phyloP scores from a whole-genome alignment of 2,329 filamentous ascomycete species.

The Aspergillus sergii region DNA sequence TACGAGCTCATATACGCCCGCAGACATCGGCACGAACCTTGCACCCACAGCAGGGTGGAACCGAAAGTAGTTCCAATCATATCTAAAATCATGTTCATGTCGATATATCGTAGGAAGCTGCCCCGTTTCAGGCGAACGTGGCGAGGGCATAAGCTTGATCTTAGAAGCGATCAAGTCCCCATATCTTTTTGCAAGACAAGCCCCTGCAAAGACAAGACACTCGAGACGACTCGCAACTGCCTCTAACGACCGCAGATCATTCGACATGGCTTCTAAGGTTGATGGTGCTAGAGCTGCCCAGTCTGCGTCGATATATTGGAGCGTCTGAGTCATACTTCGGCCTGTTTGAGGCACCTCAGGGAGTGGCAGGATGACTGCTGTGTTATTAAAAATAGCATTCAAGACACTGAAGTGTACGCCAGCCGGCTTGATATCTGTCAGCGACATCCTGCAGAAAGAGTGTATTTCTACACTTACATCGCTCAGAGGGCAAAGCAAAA shows the following conservation, averaged over 20 bases:
- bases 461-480: background rate
- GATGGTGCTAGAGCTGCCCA: conserved; percentile 10
- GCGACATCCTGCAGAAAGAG: background rate
- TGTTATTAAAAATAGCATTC: conserved; percentile 6
- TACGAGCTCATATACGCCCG: conserved; percentile 8
- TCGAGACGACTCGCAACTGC: background rate
- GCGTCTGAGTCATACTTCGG: conserved; percentile 2
- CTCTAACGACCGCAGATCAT: background rate
- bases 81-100: conserved; percentile 8
- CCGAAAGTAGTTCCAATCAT: conserved; percentile 14
- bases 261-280: conserved; percentile 7
- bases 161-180: conserved; percentile 8
- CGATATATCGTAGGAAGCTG: conserved; percentile 10
- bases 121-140: conserved; percentile 9
- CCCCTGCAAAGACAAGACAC: conserved; percentile 3
- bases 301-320: conserved; percentile 4
- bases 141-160: conserved; percentile 6
- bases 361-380: conserved; percentile 7
- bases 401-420: conserved; percentile 8
- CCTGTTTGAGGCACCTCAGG: conserved; percentile 4
- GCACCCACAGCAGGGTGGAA: conserved; percentile 8
- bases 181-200: conserved; percentile 5
- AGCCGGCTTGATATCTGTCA: conserved; percentile 3
- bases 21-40: background rate
- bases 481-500: background rate